Conservation (phyloP, 495 filamentous ascomycete genomes). For the Penicillium soppii region DNA sequence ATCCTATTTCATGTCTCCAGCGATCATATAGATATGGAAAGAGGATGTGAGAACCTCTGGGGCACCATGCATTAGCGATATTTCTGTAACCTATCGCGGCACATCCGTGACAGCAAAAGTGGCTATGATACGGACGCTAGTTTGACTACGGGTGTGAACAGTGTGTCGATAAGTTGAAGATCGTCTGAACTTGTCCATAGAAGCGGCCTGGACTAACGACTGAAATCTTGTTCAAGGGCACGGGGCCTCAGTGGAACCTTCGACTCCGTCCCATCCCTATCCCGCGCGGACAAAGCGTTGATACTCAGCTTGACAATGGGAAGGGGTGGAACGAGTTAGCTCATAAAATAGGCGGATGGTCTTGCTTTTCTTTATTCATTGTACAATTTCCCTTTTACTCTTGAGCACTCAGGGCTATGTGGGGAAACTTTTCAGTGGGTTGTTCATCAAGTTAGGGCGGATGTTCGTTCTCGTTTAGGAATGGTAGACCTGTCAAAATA, state of each 20-base stretch:
- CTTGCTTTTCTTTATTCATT: too few species aligned
- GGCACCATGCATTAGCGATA: not conserved
- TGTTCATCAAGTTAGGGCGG: too few species aligned
- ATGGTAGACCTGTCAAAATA: too few species aligned
- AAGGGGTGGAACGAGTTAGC: too few species aligned
- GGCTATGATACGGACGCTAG: not conserved
- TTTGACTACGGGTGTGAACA: not conserved
- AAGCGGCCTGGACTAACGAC: not conserved
- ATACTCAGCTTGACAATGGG: not conserved
- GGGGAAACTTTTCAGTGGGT: too few species aligned
- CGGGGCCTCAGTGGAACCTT: constrained; percentile 3
- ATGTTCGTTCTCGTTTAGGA: too few species aligned
- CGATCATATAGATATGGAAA: not conserved
- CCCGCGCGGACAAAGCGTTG: not conserved
- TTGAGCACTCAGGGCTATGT: too few species aligned
- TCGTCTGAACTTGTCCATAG: not conserved
- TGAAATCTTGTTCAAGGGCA: not conserved
- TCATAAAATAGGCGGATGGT: too few species aligned
- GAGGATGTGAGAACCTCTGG: not conserved
- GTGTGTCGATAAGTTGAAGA: not conserved
- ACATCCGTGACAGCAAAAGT: not conserved
- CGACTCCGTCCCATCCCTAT: not conserved
- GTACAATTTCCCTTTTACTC: too few species aligned
- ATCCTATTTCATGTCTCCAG: not conserved
- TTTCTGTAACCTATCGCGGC: constrained; percentile 1